These are phyloP conservation scores for Aquilaria malaccensis DNA, from an alignment of 345 rosid species.

Conservation along the genomic window DNA sequence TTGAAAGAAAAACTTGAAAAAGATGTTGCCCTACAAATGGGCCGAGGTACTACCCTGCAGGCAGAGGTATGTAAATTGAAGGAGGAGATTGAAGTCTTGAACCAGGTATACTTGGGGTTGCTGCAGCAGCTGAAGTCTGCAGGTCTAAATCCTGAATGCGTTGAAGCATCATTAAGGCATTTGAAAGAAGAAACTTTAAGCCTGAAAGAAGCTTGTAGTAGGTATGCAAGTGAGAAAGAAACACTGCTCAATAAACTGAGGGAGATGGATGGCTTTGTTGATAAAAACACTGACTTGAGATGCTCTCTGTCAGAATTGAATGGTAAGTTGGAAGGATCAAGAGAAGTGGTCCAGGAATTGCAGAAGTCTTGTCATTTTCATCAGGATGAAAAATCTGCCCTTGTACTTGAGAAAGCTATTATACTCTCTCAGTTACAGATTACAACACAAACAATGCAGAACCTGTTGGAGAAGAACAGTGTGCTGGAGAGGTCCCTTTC, in stretches of 20 bases:
- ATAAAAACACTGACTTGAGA: constrained; percentile 57
- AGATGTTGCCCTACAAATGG: constrained; percentile 49
- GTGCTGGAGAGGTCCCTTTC: constrained; percentile 46
- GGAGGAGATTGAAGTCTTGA: constrained; percentile 59
- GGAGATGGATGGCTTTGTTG: constrained; percentile 40
- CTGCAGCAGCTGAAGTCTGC: constrained; percentile 57
- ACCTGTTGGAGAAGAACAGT: constrained; percentile 53
- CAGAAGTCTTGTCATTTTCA: constrained; percentile 58
- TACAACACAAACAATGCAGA: constrained; percentile 71
- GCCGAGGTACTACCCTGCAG: constrained; percentile 52
- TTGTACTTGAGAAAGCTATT: constrained; percentile 60
- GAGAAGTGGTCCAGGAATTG: constrained; percentile 46
- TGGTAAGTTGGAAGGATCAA: constrained; percentile 61
- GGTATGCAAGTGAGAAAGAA: constrained; percentile 38
- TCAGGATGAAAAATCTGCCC: constrained; percentile 62
- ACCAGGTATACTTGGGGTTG: constrained; percentile 42
- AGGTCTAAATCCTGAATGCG: constrained; percentile 49
- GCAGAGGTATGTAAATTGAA: constrained; percentile 64
- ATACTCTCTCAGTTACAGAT: constrained; percentile 74
- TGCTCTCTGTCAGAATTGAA: constrained; percentile 64
- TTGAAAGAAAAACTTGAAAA: constrained; percentile 65
- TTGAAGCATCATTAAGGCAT: constrained; percentile 49
- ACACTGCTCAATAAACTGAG: constrained; percentile 44
- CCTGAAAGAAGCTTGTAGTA: constrained; percentile 46
- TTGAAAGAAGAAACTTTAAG: constrained; percentile 59